Conservation (phyloP, 306 rosid genomes). For the Ammopiptanthus mongolicus region DNA sequence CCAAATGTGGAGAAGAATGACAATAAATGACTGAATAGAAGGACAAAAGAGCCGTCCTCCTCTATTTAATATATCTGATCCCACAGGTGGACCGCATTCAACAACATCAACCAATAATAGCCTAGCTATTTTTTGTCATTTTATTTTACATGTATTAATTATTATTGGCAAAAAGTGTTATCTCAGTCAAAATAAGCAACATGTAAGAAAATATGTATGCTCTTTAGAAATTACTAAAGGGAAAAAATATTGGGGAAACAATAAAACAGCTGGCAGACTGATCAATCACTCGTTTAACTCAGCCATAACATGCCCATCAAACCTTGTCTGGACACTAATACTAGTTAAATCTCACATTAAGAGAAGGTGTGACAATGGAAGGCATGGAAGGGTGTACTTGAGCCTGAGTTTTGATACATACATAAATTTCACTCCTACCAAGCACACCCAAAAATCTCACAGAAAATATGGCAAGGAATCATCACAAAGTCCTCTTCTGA, state of each 20-base stretch:
- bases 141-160: background rate
- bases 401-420: background rate
- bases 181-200: background rate
- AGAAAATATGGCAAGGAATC: background rate
- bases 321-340: background rate
- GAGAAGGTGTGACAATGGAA: background rate
- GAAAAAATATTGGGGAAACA: background rate
- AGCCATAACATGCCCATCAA: background rate
- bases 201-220: background rate
- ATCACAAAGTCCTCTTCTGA: background rate
- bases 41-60: background rate
- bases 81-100: conserved; percentile 15
- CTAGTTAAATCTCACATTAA: conserved; percentile 2
- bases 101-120: conserved; percentile 2
- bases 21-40: background rate
- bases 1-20: conserved; percentile 11
- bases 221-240: background rate
- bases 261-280: background rate
- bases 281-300: background rate
- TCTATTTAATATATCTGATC: conserved; percentile 9
- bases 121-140: background rate
- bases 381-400: background rate
- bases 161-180: background rate
- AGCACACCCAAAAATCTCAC: background rate
- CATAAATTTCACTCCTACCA: too few species aligned